These are phyloP conservation scores for Agaricus blazei DNA, from an alignment of 768 basidiomycete genomes.

Conservation along the genomic window DNA sequence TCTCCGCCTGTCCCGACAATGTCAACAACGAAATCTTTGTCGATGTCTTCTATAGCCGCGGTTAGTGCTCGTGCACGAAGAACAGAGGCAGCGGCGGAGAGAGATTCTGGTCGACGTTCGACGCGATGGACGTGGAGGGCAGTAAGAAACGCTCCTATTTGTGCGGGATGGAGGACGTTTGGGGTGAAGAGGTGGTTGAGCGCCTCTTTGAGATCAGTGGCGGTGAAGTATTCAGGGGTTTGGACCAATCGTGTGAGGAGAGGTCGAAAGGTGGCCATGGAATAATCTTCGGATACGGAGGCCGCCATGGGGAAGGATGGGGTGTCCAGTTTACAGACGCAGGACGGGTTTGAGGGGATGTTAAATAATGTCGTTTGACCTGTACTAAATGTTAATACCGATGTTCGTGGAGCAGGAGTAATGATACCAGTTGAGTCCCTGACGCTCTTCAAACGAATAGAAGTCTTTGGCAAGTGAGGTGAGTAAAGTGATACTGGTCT, in stretches of 20 bases:
- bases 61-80: constrained; percentile 65
- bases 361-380: neutral
- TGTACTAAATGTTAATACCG: neutral
- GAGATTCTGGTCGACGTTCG: constrained; percentile 69
- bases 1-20: constrained; percentile 96
- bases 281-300: constrained; percentile 17
- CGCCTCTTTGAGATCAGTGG: constrained; percentile 66
- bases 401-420: too few species aligned
- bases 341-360: neutral
- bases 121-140: constrained; percentile 77
- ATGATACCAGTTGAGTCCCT: too few species aligned
- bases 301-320: neutral
- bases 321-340: neutral
- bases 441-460: neutral
- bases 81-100: constrained; percentile 75
- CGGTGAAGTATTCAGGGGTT: constrained; percentile 77
- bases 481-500: too few species aligned
- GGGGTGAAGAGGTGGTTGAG: constrained; percentile 74
- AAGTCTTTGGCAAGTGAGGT: neutral
- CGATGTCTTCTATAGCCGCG: constrained; percentile 50
- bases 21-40: constrained; percentile 74
- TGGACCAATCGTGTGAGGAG: constrained; percentile 75
- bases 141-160: constrained; percentile 88
- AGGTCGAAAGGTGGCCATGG: constrained; percentile 58
- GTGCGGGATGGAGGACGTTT: constrained; percentile 55